phyloP scores from a whole-genome alignment of 2,329 filamentous ascomycete genomes.

The Diaporthe sp. region DNA sequence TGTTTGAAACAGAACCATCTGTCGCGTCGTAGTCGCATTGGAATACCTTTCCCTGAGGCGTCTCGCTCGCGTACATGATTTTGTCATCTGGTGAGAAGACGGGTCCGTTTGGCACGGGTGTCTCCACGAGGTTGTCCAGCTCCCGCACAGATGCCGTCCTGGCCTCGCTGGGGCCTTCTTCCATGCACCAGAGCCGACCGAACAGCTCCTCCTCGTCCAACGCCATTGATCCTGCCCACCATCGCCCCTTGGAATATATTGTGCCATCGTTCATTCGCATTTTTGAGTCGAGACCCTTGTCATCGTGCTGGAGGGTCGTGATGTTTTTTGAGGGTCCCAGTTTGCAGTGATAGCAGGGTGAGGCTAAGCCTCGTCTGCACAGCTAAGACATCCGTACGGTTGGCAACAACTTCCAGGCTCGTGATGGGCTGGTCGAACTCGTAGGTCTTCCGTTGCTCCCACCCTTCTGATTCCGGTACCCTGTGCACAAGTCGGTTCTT shows the following conservation, averaged over 20 bases:
- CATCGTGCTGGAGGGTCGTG: conserved; percentile 32
- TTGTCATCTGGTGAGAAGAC: conserved; percentile 40
- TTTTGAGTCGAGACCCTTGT: conserved; percentile 35
- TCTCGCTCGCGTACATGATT: conserved; percentile 32
- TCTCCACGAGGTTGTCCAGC: conserved; percentile 31
- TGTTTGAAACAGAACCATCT: conserved; percentile 22
- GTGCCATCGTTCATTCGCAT: conserved; percentile 42
- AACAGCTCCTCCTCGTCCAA: conserved; percentile 38
- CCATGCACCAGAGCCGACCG: conserved; percentile 39
- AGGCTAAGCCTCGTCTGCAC: conserved; percentile 39
- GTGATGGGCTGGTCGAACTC: conserved; percentile 38
- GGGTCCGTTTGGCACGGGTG: conserved; percentile 40
- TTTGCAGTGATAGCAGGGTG: conserved; percentile 36
- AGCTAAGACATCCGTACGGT: conserved; percentile 37
- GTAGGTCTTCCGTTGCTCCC: conserved; percentile 33
- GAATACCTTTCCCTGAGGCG: conserved; percentile 26
- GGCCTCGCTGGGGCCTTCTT: conserved; percentile 28
- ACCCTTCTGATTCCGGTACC: conserved; percentile 36
- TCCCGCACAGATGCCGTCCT: conserved; percentile 26
- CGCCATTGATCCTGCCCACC: conserved; percentile 42
- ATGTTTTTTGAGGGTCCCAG: conserved; percentile 37
- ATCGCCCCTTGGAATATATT: conserved; percentile 38
- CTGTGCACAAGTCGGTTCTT: conserved; percentile 39
- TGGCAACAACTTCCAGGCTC: conserved; percentile 36
- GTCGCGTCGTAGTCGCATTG: conserved; percentile 27